Percentiles rank a stretch among this genome's conserved stretches.
Conservation (phyloP, 257 asterid species). For the Mentha longifolia region DNA sequence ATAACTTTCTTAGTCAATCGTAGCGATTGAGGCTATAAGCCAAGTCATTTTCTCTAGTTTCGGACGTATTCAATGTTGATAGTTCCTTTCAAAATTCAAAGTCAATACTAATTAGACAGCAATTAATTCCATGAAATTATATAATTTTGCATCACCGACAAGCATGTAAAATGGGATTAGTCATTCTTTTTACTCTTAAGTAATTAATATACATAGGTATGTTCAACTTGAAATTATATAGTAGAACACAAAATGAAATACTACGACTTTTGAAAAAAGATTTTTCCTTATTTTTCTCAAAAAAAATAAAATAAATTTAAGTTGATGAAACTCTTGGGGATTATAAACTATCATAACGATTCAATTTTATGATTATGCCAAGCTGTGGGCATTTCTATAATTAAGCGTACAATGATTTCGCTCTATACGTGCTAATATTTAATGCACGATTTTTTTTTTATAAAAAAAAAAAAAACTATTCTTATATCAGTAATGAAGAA, state of each 20-base stretch:
- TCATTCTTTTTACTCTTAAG: too few species aligned
- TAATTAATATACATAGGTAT: too few species aligned
- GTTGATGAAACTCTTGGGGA: too few species aligned
- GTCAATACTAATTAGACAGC: not conserved
- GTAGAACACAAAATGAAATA: too few species aligned
- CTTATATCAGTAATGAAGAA: not conserved
- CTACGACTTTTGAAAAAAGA: too few species aligned
- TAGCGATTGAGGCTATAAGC: not conserved
- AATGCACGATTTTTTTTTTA: not conserved
- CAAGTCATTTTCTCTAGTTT: not conserved
- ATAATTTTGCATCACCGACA: slow-evolving; percentile 2
- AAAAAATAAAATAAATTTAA: too few species aligned
- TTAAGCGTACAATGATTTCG: not conserved
- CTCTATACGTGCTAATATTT: slow-evolving; percentile 1
- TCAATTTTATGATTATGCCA: not conserved
- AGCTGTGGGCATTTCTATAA: not conserved
- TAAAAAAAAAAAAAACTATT: too few species aligned
- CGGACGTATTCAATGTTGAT: not conserved
- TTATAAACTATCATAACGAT: too few species aligned
- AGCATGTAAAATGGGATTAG: not conserved
- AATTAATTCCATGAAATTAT: not conserved
- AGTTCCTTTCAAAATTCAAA: not conserved
- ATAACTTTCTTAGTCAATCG: not conserved
- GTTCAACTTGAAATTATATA: too few species aligned
- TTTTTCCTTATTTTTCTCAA: too few species aligned